Evolutionary conservation across 371 early-diverging fungal genomes (phyloP), one percentile per base, ranked within the genome.

Genomic region (Capniomyces stellatus): DNA sequence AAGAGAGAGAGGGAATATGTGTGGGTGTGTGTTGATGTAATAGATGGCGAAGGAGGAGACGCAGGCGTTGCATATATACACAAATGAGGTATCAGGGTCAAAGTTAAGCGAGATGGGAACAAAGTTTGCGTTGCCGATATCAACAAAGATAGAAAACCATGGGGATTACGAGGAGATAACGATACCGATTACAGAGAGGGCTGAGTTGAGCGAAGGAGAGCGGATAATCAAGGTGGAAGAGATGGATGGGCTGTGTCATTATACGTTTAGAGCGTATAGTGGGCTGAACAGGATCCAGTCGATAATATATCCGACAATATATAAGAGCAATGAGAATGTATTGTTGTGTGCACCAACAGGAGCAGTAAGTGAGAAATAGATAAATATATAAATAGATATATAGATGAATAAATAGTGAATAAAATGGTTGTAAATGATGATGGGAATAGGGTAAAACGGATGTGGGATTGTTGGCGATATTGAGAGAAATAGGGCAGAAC

Each of bases 371-470:
- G n/a, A n/a, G n/a, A n/a, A n/a, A n/a, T n/a, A n/a, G n/a, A n/a
- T n/a, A n/a, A n/a, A n/a, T n/a, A n/a, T n/a, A n/a, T n/a, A n/a
- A n/a, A n/a, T n/a, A n/a, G n/a, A n/a, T n/a, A n/a, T n/a, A n/a
- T n/a, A n/a, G n/a, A n/a, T n/a, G n/a, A n/a, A n/a, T n/a, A n/a
- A n/a, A n/a, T n/a, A n/a, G n/a, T n/a, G n/a, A n/a, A n/a, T n/a
- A n/a, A n/a, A n/a, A n/a, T n/a, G n/a, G n/a, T n/a, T n/a, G n/a
- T n/a, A n/a, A n/a, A n/a, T n/a, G n/a, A n/a, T n/a, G n/a, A n/a
- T n/a, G n/a, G n/a, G n/a, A n/a, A n/a, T n/a, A n/a, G n/a, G n/a
- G 99, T 64, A 99, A 99, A 80, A 98, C 99, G 0, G 98, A 99
- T 64, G 85, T 98, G 12, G 98, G 96, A 19, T 78, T 98, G 82